Evolutionary conservation across 2,329 filamentous ascomycete species (phyloP).

Genomic region (Nigrospora oryzae): DNA sequence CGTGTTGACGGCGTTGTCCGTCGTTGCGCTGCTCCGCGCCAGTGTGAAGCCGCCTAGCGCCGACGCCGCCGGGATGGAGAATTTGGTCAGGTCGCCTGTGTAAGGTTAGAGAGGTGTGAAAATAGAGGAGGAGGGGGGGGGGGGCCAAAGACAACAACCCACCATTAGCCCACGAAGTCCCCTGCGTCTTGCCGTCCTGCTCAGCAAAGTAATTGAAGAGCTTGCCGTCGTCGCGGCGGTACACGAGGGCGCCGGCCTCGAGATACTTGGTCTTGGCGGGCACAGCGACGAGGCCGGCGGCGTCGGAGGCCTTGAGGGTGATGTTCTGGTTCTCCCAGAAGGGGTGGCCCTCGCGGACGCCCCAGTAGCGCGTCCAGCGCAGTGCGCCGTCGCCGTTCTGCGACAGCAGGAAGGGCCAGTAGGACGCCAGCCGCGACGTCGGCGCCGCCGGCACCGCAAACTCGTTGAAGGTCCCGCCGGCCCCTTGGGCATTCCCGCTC

Average conservation of each 20-base stretch:
- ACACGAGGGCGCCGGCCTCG: constrained; percentile 9
- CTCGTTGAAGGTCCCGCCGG: not conserved
- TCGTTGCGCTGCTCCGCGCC: constrained; percentile 8
- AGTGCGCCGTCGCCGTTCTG: constrained; percentile 1
- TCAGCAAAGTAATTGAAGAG: constrained; percentile 9
- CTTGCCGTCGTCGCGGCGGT: constrained; percentile 10
- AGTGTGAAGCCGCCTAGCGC: constrained; percentile 12
- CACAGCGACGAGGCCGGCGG: constrained; percentile 6
- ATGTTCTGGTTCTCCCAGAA: constrained; percentile 6
- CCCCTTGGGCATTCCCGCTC: not conserved
- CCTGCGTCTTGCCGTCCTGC: constrained; percentile 5
- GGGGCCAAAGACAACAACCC: not conserved
- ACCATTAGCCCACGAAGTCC: constrained; percentile 10
- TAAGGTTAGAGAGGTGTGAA: not conserved
- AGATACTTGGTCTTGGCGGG: constrained; percentile 7
- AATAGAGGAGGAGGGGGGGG: not conserved
- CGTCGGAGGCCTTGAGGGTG: constrained; percentile 6
- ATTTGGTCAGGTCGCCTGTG: not conserved
- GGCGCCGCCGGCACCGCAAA: not conserved
- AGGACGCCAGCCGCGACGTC: constrained; percentile 1
- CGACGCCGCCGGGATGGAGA: constrained; percentile 7
- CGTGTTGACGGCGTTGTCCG: constrained; percentile 11
- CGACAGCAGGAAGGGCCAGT: constrained; percentile 4
- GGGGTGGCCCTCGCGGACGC: not conserved
- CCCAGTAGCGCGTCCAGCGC: constrained; percentile 3